These are phyloP conservation scores for Inga oerstediana DNA, from an alignment of 306 rosid genomes.

Conservation along the genomic window DNA sequence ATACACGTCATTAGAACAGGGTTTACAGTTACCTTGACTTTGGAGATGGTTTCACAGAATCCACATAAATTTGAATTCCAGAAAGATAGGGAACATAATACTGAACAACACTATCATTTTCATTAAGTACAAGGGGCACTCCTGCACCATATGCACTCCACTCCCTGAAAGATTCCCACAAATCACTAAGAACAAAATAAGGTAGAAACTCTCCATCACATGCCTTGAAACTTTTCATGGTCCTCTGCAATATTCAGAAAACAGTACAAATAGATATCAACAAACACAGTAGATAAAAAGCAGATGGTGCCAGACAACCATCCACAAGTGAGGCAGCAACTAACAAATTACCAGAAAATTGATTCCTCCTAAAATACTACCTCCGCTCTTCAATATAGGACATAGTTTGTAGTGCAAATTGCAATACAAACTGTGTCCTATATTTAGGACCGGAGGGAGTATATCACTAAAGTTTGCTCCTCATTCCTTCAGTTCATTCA, in stretches of 20 bases:
- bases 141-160: conserved; percentile 90
- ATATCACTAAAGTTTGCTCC: not conserved
- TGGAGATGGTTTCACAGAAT: conserved; percentile 45
- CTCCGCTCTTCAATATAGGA: no score
- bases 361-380: not conserved
- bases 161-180: conserved; percentile 79
- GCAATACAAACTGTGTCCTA: no score
- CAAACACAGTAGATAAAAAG: not conserved
- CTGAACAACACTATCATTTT: conserved; percentile 62
- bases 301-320: not conserved
- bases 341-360: not conserved
- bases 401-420: no score
- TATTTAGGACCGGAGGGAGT: no score
- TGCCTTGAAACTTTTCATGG: conserved; percentile 49
- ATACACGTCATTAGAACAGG: not conserved
- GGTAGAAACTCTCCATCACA: conserved; percentile 55
- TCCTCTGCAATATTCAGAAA: conserved; percentile 49
- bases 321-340: not conserved
- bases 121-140: conserved; percentile 71
- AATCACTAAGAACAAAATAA: conserved; percentile 68
- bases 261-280: not conserved
- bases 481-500: not conserved
- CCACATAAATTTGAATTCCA: conserved; percentile 65
- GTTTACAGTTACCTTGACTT: conserved; percentile 46
- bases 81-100: conserved; percentile 77